A percentile compares a stretch with the other conserved stretches of the same genome.
phyloP scores from a whole-genome alignment of 2,329 filamentous ascomycete genomes.

The Fusarium sp. region DNA sequence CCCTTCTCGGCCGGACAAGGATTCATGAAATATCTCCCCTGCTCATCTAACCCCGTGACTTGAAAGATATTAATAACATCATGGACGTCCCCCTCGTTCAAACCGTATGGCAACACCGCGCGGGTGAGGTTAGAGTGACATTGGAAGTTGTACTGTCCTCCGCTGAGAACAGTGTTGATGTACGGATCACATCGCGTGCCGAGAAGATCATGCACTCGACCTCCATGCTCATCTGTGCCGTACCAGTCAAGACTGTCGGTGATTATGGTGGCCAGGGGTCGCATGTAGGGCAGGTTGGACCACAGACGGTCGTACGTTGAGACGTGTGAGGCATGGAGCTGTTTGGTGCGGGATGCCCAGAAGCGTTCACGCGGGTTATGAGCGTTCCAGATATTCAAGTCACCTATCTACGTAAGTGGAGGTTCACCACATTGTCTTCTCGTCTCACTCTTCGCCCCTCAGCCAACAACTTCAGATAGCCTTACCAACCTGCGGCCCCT shows the following conservation, averaged over 20 bases:
- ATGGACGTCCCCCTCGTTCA: constrained; percentile 80
- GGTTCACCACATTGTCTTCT: not conserved
- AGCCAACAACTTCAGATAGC: not conserved
- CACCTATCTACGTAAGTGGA: constrained; percentile 57
- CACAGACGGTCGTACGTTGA: constrained; percentile 77
- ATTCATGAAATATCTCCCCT: constrained; percentile 81
- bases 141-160: constrained; percentile 80
- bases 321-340: constrained; percentile 81
- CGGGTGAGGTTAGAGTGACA: constrained; percentile 85
- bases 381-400: constrained; percentile 83
- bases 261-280: constrained; percentile 77
- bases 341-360: constrained; percentile 82
- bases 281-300: constrained; percentile 80
- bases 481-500: constrained; percentile 77
- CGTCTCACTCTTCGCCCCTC: not conserved
- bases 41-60: constrained; percentile 77
- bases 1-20: constrained; percentile 64
- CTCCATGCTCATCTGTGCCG: constrained; percentile 68
- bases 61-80: constrained; percentile 90
- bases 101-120: constrained; percentile 73
- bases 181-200: constrained; percentile 89
- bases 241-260: constrained; percentile 72
- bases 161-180: constrained; percentile 77
- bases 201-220: constrained; percentile 79
- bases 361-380: constrained; percentile 82